Evolutionary conservation across 2,329 filamentous ascomycete species (phyloP).

Genomic region (Botrytis squamosa): DNA sequence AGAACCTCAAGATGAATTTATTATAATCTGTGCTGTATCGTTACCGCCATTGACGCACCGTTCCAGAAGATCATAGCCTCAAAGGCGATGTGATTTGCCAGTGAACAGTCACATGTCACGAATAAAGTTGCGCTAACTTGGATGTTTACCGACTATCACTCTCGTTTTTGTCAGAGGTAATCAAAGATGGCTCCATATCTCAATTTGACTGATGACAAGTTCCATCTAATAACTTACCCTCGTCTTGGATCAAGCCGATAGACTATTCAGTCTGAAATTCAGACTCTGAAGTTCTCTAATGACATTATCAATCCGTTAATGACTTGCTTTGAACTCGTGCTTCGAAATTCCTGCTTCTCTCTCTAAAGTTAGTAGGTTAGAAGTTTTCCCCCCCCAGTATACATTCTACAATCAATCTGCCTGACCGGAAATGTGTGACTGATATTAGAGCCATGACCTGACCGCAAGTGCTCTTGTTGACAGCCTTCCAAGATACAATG

Average conservation of each 20-base stretch:
- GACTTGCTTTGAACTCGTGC: neutral
- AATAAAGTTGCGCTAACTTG: neutral
- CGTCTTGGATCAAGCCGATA: neutral
- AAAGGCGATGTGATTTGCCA: neutral
- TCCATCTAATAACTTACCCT: neutral
- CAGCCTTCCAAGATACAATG: neutral
- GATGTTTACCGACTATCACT: neutral
- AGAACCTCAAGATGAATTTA: neutral
- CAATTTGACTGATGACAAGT: neutral
- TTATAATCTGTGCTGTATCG: neutral
- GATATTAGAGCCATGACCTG: neutral
- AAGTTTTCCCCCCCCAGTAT: neutral
- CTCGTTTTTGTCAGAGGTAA: neutral
- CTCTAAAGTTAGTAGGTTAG: neutral
- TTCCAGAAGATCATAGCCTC: neutral
- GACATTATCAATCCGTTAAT: neutral
- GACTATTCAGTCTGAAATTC: neutral
- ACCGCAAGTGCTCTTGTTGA: neutral
- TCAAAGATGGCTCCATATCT: neutral
- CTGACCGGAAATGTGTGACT: neutral
- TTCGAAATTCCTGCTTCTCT: neutral
- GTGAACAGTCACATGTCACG: neutral
- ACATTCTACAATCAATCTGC: neutral
- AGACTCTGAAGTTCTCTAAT: neutral
- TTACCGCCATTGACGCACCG: neutral